Evolutionary conservation across 202 grass and related monocot genomes (phyloP).

Genomic region (Zizania palustris): DNA sequence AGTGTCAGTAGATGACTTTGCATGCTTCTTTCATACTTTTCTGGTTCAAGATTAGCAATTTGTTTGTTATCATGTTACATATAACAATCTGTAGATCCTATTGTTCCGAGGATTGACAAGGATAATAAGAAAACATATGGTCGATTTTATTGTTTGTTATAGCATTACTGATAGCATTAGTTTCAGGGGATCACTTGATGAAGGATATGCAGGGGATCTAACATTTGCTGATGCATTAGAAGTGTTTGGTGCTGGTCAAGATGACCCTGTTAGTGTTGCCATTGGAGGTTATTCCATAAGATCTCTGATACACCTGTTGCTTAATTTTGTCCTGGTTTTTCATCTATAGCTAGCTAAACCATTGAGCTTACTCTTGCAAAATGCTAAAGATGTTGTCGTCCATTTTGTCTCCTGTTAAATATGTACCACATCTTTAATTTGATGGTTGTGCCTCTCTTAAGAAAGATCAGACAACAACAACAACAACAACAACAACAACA

Average conservation of each 20-base stretch:
- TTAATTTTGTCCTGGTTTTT: constrained; percentile 36
- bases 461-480: background rate
- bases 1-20: background rate
- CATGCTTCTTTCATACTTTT: constrained; percentile 12
- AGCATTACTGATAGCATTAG: constrained; percentile 37
- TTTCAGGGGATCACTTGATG: constrained; percentile 87
- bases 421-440: constrained; percentile 14
- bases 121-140: constrained; percentile 24
- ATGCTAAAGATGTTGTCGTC: constrained; percentile 2
- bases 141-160: constrained; percentile 22
- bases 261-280: constrained; percentile 90
- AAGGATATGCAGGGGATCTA: constrained; percentile 80
- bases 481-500: too few relatives aligned
- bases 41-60: background rate
- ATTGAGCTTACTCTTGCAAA: constrained; percentile 21
- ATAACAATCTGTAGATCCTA: constrained; percentile 13
- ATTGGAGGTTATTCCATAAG: constrained; percentile 81
- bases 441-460: background rate
- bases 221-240: constrained; percentile 79
- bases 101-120: constrained; percentile 17
- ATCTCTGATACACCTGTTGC: constrained; percentile 32
- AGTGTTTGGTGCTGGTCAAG: constrained; percentile 90
- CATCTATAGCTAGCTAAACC: constrained; percentile 27
- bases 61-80: constrained; percentile 13
- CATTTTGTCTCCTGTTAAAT: background rate